A percentile compares a stretch with the other conserved stretches of the same genome.
Evolutionary conservation across 352 stramenopile genomes (phyloP).

Genomic region (Pythium periplocum): DNA sequence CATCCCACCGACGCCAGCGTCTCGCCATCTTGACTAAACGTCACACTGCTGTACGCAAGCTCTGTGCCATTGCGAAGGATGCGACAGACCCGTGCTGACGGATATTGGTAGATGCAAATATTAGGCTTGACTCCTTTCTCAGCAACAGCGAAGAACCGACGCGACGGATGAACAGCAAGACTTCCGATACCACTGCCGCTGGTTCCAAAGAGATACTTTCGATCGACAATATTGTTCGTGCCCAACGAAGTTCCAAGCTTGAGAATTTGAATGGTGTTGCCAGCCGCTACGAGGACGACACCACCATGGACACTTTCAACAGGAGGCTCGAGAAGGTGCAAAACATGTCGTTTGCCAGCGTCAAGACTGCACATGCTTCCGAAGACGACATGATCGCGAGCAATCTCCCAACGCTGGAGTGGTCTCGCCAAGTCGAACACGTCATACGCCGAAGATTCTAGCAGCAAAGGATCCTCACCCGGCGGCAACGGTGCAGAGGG

Average conservation of each 20-base stretch:
- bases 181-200: conserved; percentile 59
- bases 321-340: conserved; percentile 57
- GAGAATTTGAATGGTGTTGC: conserved; percentile 72
- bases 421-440: conserved; percentile 30
- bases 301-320: conserved; percentile 32
- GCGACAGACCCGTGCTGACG: conserved; percentile 54
- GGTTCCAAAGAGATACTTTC: conserved; percentile 63
- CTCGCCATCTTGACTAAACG: conserved; percentile 74
- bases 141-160: conserved; percentile 79
- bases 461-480: conserved; percentile 12
- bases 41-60: conserved; percentile 64
- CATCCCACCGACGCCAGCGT: conserved; percentile 87
- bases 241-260: conserved; percentile 23
- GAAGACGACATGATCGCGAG: conserved; percentile 70
- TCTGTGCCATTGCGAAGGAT: conserved; percentile 85
- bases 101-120: conserved; percentile 88
- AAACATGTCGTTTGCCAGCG: conserved; percentile 54
- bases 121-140: conserved; percentile 85
- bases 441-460: conserved; percentile 23
- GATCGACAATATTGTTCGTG: conserved; percentile 19
- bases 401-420: conserved; percentile 66
- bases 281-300: conserved; percentile 55
- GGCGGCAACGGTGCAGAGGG: neutral
- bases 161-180: conserved; percentile 65
- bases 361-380: conserved; percentile 55